Conservation (phyloP, 805 yeast genomes). For the Wickerhamomyces sydowiorum region DNA sequence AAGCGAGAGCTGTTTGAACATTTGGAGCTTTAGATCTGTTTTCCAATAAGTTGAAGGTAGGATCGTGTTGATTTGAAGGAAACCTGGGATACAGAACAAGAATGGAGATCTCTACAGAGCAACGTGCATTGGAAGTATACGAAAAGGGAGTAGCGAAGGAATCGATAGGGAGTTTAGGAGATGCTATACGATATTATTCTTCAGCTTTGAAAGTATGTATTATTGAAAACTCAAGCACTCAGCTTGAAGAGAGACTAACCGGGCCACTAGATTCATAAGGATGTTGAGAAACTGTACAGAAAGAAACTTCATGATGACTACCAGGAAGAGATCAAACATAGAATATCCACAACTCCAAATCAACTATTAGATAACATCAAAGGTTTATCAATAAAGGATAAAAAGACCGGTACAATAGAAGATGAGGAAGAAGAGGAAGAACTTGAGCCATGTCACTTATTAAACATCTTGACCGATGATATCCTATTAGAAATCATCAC, state of each 20-base stretch:
- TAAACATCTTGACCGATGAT: slow-evolving; percentile 51
- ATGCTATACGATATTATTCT: slow-evolving; percentile 70
- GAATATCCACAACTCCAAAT: not conserved
- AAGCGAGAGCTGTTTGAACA: no score
- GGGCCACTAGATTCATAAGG: slow-evolving; percentile 25
- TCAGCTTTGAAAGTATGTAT: slow-evolving; percentile 54
- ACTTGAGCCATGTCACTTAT: slow-evolving; percentile 32
- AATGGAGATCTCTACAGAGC: slow-evolving; percentile 6
- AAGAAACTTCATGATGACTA: slow-evolving; percentile 42
- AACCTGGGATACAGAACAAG: no score
- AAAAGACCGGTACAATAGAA: slow-evolving; percentile 3
- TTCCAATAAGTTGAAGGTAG: no score
- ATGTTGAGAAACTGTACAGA: slow-evolving; percentile 67
- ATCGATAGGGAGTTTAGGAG: slow-evolving; percentile 69
- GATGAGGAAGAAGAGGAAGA: slow-evolving; percentile 17
- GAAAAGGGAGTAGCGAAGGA: slow-evolving; percentile 71
- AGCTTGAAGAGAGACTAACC: not conserved
- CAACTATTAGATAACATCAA: slow-evolving; percentile 10
- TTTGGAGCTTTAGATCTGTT: no score
- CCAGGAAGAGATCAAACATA: slow-evolving; percentile 21
- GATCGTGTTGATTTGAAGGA: no score
- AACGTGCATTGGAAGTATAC: slow-evolving; percentile 56
- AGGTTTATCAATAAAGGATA: not conserved
- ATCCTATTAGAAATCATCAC: slow-evolving; percentile 47
- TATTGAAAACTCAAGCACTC: not conserved